A percentile compares a stretch with the other conserved stretches of the same genome.
phyloP scores from a whole-genome alignment of 306 rosid species.

The Pueraria montana region DNA sequence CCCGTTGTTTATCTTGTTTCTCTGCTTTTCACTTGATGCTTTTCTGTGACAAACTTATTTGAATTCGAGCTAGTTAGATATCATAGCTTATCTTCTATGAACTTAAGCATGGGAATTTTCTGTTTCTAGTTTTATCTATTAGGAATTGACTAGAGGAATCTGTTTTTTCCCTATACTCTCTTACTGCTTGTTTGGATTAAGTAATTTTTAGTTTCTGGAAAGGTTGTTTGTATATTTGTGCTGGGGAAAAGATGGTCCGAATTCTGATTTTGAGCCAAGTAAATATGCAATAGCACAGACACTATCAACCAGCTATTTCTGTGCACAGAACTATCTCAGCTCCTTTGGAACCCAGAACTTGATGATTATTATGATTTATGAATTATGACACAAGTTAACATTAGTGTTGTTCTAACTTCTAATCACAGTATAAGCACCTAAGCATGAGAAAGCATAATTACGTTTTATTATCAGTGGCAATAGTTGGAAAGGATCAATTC shows the following conservation, averaged over 20 bases:
- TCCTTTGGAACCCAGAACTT: not conserved
- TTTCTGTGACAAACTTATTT: constrained; percentile 16
- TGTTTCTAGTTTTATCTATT: constrained; percentile 16
- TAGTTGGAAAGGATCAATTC: not conserved
- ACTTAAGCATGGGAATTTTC: not conserved
- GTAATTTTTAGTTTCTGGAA: constrained; percentile 16
- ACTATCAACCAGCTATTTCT: not conserved
- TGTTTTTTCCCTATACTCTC: constrained; percentile 8
- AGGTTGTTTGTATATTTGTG: not conserved
- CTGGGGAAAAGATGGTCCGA: not conserved
- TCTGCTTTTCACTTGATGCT: constrained; percentile 17
- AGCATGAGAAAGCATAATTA: not conserved
- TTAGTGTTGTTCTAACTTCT: not conserved
- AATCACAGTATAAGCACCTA: not conserved
- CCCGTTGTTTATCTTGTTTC: constrained; percentile 3
- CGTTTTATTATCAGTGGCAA: not conserved
- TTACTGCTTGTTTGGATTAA: not conserved
- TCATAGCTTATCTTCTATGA: constrained; percentile 1
- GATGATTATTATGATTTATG: not conserved
- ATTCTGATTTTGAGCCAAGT: not conserved
- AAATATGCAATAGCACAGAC: not conserved
- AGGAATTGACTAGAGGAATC: constrained; percentile 31
- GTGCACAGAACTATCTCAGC: not conserved
- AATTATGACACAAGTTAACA: not conserved
- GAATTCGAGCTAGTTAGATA: constrained; percentile 2